phyloP scores from a whole-genome alignment of 768 basidiomycete genomes.

The Trametes gibbosa region DNA sequence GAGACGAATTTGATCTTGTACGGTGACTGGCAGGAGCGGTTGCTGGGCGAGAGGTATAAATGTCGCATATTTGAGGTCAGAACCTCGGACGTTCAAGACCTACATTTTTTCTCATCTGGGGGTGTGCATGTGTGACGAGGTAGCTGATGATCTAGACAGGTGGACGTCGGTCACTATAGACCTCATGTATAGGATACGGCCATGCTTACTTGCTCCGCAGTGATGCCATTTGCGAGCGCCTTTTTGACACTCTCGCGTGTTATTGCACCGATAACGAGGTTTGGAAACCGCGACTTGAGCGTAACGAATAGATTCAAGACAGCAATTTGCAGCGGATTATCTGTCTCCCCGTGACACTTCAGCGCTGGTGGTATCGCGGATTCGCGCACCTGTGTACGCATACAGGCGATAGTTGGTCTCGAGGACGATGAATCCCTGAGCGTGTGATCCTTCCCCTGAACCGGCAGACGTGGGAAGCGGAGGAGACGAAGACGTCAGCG shows the following conservation, averaged over 20 bases:
- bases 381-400: constrained; percentile 82
- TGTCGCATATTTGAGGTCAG: background rate
- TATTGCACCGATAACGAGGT: constrained; percentile 93
- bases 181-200: background rate
- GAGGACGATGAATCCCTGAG: constrained; percentile 90
- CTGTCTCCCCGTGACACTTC: constrained; percentile 39
- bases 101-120: constrained; percentile 96
- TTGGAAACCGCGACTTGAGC: constrained; percentile 92
- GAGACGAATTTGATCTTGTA: constrained; percentile 95
- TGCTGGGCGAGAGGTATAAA: constrained; percentile 47
- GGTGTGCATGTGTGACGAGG: constrained; percentile 90
- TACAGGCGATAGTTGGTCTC: constrained; percentile 99
- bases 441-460: constrained; percentile 53
- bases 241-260: constrained; percentile 95
- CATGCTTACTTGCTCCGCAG: constrained; percentile 81
- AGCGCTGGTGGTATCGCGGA: background rate
- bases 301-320: constrained; percentile 92
- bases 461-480: constrained; percentile 63
- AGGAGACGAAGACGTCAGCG: constrained; percentile 87
- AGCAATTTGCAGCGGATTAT: constrained; percentile 94
- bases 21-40: constrained; percentile 92
- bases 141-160: constrained; percentile 85
- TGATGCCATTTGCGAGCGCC: constrained; percentile 92
- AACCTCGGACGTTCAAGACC: constrained; percentile 24
- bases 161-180: constrained; percentile 5